phyloP scores from a whole-genome alignment of 2,329 filamentous ascomycete species.

The Fusarium kyushuense region DNA sequence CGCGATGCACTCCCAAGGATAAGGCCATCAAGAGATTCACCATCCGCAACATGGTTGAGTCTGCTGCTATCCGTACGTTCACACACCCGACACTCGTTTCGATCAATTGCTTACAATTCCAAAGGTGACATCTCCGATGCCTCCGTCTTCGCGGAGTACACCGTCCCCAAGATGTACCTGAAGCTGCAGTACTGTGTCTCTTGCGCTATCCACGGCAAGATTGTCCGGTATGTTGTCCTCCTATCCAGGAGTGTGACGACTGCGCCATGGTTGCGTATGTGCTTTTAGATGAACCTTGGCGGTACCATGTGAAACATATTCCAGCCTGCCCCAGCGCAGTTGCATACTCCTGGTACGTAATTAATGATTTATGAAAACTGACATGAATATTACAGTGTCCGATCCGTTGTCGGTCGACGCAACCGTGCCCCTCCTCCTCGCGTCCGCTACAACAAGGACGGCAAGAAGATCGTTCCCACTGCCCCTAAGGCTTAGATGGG shows the following conservation, averaged over 20 bases:
- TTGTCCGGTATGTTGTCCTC: slow-evolving; percentile 92
- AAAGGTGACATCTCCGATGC: slow-evolving; percentile 99
- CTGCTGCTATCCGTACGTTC: slow-evolving; percentile 96
- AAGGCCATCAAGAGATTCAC: slow-evolving; percentile 99
- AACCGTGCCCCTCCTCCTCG: slow-evolving; percentile 98
- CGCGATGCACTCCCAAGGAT: slow-evolving; percentile 95
- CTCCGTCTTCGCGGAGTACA: slow-evolving; percentile 99
- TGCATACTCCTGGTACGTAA: slow-evolving; percentile 45
- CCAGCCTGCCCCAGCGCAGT: slow-evolving; percentile 34
- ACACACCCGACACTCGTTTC: too few relatives aligned
- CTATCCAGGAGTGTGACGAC: slow-evolving; percentile 68
- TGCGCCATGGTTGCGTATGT: slow-evolving; percentile 61
- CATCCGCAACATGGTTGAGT: slow-evolving; percentile 99
- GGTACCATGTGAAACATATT: slow-evolving; percentile 58
- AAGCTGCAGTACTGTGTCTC: slow-evolving; percentile 99
- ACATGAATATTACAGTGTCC: slow-evolving; percentile 78
- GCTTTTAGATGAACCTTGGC: slow-evolving; percentile 72
- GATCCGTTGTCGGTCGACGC: slow-evolving; percentile 94
- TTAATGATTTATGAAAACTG: slow-evolving; percentile 48
- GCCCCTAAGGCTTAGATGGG: slow-evolving; percentile 55
- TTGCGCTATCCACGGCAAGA: slow-evolving; percentile 99
- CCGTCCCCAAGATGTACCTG: slow-evolving; percentile 99
- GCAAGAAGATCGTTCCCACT: slow-evolving; percentile 98
- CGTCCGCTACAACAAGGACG: slow-evolving; percentile 99
- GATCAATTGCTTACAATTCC: slow-evolving; percentile 33